Base-by-base conservation (phyloP, 164 flowering plant genomes). In the Brasenia schreberi region DNA sequence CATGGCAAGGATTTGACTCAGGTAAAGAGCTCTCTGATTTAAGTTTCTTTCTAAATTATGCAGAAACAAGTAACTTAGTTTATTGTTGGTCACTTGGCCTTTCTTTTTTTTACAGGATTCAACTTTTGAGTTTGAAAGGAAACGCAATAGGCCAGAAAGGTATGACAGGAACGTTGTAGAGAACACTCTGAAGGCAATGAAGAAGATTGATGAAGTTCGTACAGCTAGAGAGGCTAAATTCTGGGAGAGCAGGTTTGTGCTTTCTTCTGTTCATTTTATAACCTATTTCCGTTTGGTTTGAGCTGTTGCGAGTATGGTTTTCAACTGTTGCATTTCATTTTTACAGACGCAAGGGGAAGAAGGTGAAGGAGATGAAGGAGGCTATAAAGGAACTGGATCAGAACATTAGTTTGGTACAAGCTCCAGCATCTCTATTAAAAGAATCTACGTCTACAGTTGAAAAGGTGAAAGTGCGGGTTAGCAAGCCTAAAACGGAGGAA, bases 1-100 rank as follows among this genome's bases (percentile, higher is more conserved):
- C 91, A 82, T 69, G 95, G 91, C 66, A 92, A 92, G 87, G 98
- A 89, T 71, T 82, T 92, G 96, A 85, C 98, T 58, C 87, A 85
- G 90, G 96, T 85, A 70, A 3, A 18, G 63, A 61, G 0, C 10
- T 61, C 63, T 61, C 4, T 49, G 56, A 5, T 61, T 61, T 5
- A 23, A 18, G 17, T 18, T 61, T 61, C 63, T 61, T 61, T 61
- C 18, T 23, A 61, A 7, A 7, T 18, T 23, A 4, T 61, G 12
- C 5, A 10, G 12, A 18, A 61, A 18, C 9, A 61, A 18, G 3
- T 61, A 18, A 18, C n/a, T 1, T 9, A 60, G 3, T 7, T 61
- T 18, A 23, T 61, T 16, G 9, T 18, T 18, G 12, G 3, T 18
- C 33, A n/a, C n/a, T n/a, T n/a, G n/a, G n/a, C n/a, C n/a, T n/a